These are phyloP conservation scores for Peribolospora kevripleyi DNA, from an alignment of 768 basidiomycete genomes.

Conservation along the genomic window DNA sequence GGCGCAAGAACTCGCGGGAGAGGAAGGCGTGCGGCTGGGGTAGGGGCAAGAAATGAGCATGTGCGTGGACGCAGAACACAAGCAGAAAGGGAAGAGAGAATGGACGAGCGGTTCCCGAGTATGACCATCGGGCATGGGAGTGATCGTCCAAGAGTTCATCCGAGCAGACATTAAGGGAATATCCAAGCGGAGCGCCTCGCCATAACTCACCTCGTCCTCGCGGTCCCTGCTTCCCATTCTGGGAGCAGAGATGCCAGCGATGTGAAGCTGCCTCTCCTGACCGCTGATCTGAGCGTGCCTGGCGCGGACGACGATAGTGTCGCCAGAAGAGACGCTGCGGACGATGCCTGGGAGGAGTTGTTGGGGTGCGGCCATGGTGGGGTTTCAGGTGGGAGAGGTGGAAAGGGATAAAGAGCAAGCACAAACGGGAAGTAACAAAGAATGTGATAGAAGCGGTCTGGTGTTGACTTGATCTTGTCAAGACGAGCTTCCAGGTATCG, in stretches of 20 bases:
- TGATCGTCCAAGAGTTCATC: too few species aligned
- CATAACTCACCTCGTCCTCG: conserved; percentile 54
- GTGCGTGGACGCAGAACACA: neutral
- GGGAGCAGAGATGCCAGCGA: conserved; percentile 67
- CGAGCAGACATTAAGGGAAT: too few species aligned
- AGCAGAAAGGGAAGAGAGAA: neutral
- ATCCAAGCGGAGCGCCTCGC: neutral
- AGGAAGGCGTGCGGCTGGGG: conserved; percentile 68
- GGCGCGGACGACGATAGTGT: conserved; percentile 62
- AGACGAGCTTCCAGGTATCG: too few species aligned
- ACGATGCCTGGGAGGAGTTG: too few species aligned
- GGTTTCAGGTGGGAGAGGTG: too few species aligned
- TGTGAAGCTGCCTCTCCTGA: conserved; percentile 70
- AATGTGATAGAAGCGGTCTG: too few species aligned
- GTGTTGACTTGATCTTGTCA: too few species aligned
- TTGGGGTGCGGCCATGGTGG: too few species aligned
- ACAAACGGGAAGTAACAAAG: too few species aligned
- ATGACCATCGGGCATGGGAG: too few species aligned
- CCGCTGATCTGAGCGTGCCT: conserved; percentile 57
- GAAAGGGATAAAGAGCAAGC: too few species aligned
- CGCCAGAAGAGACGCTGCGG: conserved; percentile 28
- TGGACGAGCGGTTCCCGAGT: too few species aligned
- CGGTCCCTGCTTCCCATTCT: conserved; percentile 55
- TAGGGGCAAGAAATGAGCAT: neutral
- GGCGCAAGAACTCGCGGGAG: conserved; percentile 71